Conservation (phyloP, 179 eudicot species). For the Kewa caespitosa region DNA sequence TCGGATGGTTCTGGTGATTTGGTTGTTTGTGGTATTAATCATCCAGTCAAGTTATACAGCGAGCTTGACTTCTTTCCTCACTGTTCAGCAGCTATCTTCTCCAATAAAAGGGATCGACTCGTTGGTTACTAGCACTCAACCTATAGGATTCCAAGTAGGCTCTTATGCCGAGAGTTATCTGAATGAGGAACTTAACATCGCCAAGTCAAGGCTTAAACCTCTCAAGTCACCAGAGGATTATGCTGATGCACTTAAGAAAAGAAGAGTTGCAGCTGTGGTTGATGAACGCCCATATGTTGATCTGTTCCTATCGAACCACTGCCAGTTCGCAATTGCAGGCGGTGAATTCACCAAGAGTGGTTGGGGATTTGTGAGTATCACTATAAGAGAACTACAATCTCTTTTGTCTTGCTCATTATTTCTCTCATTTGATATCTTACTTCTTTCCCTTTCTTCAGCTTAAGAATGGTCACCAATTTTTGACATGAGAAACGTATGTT, state of each 20-base stretch:
- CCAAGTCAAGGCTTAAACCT: constrained; percentile 43
- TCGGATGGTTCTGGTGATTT: constrained; percentile 56
- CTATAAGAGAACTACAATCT: neutral
- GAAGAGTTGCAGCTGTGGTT: constrained; percentile 60
- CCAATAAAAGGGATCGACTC: constrained; percentile 59
- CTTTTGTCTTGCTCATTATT: neutral
- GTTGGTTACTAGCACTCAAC: constrained; percentile 35
- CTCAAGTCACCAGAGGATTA: constrained; percentile 42
- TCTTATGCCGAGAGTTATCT: constrained; percentile 59
- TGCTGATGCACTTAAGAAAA: constrained; percentile 43
- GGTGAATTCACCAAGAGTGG: constrained; percentile 58
- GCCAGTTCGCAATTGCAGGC: constrained; percentile 54
- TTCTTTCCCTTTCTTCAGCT: neutral
- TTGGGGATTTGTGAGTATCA: constrained; percentile 55
- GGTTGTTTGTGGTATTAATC: constrained; percentile 70
- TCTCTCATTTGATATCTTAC: neutral
- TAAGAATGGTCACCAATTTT: neutral
- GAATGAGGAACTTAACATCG: constrained; percentile 47
- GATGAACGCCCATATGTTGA: constrained; percentile 68
- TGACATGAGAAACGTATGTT: no score
- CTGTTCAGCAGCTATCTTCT: constrained; percentile 57
- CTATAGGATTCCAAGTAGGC: constrained; percentile 61
- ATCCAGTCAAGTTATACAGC: constrained; percentile 74
- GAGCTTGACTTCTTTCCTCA: constrained; percentile 65
- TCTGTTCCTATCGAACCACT: constrained; percentile 47